A percentile compares a stretch with the other conserved stretches of the same genome.
These are phyloP conservation scores for Aspergillus tamarii DNA, from an alignment of 2,329 filamentous ascomycete genomes.

Conservation along the genomic window DNA sequence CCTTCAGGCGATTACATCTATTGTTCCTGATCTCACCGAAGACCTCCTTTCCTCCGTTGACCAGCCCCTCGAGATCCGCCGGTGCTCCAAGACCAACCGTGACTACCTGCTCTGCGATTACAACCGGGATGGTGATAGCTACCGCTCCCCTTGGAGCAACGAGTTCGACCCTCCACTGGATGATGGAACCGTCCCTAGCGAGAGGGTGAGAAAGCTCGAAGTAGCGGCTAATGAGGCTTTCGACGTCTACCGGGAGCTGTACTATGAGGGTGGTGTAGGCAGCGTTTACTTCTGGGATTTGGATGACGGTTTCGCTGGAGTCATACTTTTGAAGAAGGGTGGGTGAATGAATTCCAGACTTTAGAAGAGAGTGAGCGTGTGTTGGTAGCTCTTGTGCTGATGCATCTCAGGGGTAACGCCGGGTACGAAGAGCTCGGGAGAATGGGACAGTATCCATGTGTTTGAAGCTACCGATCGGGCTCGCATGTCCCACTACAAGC, in stretches of 20 bases:
- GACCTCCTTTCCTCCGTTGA: conserved; percentile 97
- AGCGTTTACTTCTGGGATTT: conserved; percentile 98
- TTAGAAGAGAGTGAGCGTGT: neutral
- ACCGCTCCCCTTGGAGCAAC: conserved; percentile 98
- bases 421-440: conserved; percentile 70
- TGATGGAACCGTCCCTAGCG: conserved; percentile 85
- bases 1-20: conserved; percentile 82
- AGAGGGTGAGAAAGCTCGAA: conserved; percentile 91
- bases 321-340: conserved; percentile 95
- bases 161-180: conserved; percentile 92
- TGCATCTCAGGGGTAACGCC: conserved; percentile 63
- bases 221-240: conserved; percentile 92
- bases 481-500: conserved; percentile 92
- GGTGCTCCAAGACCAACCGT: conserved; percentile 84
- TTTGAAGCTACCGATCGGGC: conserved; percentile 95
- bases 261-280: conserved; percentile 91
- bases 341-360: conserved; percentile 34
- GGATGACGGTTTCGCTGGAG: conserved; percentile 96
- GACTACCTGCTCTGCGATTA: conserved; percentile 99
- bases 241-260: conserved; percentile 91
- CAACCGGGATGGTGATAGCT: conserved; percentile 97
- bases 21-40: conserved; percentile 91
- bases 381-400: neutral
- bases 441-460: conserved; percentile 98
- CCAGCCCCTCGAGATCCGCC: conserved; percentile 84